A percentile compares a stretch with the other conserved stretches of the same genome.
Evolutionary conservation across 2,329 filamentous ascomycete species (phyloP).

Genomic region (Chrysosporium queenslandicum): DNA sequence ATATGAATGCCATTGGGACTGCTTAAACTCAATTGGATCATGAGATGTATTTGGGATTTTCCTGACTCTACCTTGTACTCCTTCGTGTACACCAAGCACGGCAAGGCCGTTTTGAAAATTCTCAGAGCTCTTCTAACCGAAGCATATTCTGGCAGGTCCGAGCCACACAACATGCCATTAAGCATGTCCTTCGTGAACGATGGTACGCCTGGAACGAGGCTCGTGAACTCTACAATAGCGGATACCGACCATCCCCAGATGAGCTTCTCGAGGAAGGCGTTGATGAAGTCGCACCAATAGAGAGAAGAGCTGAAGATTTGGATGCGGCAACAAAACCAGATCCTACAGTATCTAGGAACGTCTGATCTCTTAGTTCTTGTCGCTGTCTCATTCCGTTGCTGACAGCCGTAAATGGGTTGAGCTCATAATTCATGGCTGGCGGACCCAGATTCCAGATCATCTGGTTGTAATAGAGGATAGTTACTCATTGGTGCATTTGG

Average conservation of each 20-base stretch:
- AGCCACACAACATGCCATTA: conserved; percentile 70
- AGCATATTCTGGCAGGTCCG: conserved; percentile 48
- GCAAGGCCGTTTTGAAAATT: not conserved
- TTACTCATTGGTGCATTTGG: no score
- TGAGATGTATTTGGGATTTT: conserved; percentile 10
- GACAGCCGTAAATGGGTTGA: not conserved
- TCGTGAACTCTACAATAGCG: conserved; percentile 28
- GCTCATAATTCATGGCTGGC: not conserved
- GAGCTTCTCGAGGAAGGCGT: conserved; percentile 11
- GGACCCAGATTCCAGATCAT: no score
- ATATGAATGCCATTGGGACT: conserved; percentile 23
- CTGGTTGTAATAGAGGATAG: no score
- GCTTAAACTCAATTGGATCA: conserved; percentile 20
- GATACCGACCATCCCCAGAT: conserved; percentile 29
- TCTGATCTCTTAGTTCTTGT: not conserved
- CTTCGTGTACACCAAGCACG: not conserved
- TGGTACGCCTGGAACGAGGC: conserved; percentile 65
- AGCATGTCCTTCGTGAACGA: conserved; percentile 74
- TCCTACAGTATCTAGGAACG: not conserved
- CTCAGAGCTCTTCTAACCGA: conserved; percentile 8
- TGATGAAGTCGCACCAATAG: conserved; percentile 1
- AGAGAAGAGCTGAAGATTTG: conserved; percentile 9
- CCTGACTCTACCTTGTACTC: conserved; percentile 2
- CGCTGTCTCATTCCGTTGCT: not conserved
- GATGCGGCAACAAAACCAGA: not conserved